Evolutionary conservation across 139 green algal species (phyloP), one percentile per base, ranked within the genome.

Genomic region (Chlamydomonas incerta): DNA sequence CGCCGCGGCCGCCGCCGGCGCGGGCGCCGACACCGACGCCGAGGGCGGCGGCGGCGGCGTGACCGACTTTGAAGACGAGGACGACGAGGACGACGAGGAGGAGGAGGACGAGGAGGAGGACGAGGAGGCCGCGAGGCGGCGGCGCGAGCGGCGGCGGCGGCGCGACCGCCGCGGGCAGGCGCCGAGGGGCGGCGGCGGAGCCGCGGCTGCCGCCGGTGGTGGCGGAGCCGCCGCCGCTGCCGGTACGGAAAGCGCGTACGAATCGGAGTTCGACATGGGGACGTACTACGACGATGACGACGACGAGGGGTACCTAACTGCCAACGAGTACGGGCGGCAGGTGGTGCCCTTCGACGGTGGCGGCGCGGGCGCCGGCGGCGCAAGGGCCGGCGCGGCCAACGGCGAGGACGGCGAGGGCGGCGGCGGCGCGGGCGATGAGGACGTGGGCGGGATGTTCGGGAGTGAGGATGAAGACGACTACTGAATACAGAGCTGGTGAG

Each of bases 301-400:
- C 18, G 63, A 85, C 0, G 79, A 75, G 31, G 79, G 57, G 1
- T 66, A 67, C 26, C 13, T 28, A 3, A 47, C 23, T 11, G 71
- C 0, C 14, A 29, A 29, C 17, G 75, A 37, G 62, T 82, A 82
- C 41, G 75, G 75, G 60, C 62, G 75, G 37, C 60, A 72, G 28
- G 63, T 24, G 3, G 75, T 82, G 60, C 75, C 75, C 60, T 82
- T 63, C 75, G 75, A 72, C 37, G 75, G 75, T 52, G 73, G 58
- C 58, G 57, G 6, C 11, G n/a, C 26, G 11, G 37, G 1, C 23
- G 18, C 5, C 26, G 34, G 26, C 34, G 20, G 6, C 41, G 75
- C 60, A 60, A 72, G 75, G 28, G 60, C 72, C 11, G 63, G 23
- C 1, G 75, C 72, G 75, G 60, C 75, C 75, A 60, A 72, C 28